phyloP scores from a whole-genome alignment of 73 alveolate species.

The Stentor roeselii region DNA sequence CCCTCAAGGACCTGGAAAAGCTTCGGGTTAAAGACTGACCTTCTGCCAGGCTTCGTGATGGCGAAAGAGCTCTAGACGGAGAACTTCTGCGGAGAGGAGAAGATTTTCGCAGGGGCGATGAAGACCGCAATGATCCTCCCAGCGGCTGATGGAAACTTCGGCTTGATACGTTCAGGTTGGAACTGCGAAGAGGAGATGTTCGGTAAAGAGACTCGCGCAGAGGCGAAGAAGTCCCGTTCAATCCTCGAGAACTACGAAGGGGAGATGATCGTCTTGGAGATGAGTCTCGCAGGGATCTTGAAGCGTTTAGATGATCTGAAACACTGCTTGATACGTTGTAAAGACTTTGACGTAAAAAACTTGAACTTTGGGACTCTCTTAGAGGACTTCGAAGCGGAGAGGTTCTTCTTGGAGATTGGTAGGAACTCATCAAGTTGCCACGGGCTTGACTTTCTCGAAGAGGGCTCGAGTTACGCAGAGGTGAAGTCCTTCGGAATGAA shows the following conservation, averaged over 20 bases:
- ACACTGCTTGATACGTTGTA: neutral
- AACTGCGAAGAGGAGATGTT: neutral
- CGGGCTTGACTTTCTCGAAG: too few relatives aligned
- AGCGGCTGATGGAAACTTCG: neutral
- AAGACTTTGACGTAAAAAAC: too few relatives aligned
- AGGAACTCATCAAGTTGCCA: neutral
- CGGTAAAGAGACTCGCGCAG: neutral
- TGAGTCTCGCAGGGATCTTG: neutral
- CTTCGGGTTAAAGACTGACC: neutral
- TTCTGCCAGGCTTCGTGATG: neutral
- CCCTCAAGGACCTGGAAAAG: neutral
- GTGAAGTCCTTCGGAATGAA: neutral
- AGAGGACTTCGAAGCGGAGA: too few relatives aligned
- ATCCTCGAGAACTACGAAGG: too few relatives aligned
- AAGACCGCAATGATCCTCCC: neutral
- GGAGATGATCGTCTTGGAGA: neutral
- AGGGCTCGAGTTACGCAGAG: too few relatives aligned
- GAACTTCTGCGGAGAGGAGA: neutral
- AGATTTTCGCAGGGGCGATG: constrained; percentile 18
- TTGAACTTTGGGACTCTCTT: too few relatives aligned
- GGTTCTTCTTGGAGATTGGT: neutral
- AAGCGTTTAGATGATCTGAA: neutral
- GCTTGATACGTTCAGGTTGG: neutral
- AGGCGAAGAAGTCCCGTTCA: too few relatives aligned
- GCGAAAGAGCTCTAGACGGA: neutral